Evolutionary conservation across 2,329 filamentous ascomycete genomes (phyloP), one percentile per base, ranked within the genome.

Genomic region (Trichoderma asperellum): DNA sequence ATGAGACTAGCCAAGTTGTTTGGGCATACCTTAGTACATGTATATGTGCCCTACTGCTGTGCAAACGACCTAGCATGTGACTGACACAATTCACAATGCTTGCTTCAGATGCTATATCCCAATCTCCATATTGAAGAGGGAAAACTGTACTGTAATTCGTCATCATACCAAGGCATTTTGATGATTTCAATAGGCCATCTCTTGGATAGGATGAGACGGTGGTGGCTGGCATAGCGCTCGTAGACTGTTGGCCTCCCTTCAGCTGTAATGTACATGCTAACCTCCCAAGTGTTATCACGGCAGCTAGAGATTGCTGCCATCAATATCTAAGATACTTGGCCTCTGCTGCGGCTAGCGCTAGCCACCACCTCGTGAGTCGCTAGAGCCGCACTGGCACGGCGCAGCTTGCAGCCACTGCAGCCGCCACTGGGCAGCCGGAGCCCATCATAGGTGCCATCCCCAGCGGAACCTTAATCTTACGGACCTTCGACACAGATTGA

Each of bases 391-490:
- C 32, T 21, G 34, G 40, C 29, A 24, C 52, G 27, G 63, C 55
- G 63, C 63, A 52, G 32, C 24, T 64, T 27, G 21, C 66, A 57
- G 58, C 66, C 66, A 56, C 56, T 55, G 21, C 37, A 62, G 47
- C 24, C 49, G 47, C 40, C 53, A 49, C 63, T 52, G 29, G 53
- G 53, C 63, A 37, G 56, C 52, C 21, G 21, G 21, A 47, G 35
- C 64, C 64, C 64, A 58, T 58, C 52, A 59, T 52, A 67, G 55
- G 55, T 47, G 57, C 65, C 65, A 55, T 61, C 47, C 34, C 40
- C 40, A 49, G 35, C 56, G 57, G 65, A 68, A 68, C 65, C 65
- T 60, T 61, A 68, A 58, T 61, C 65, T 40, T 52, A 18, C 35
- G 57, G 34, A 11, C 35, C 12, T 21, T 43, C 49, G n/a, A 34